Conservation (phyloP, 768 basidiomycete genomes). For the Dioszegia aurantiaca region DNA sequence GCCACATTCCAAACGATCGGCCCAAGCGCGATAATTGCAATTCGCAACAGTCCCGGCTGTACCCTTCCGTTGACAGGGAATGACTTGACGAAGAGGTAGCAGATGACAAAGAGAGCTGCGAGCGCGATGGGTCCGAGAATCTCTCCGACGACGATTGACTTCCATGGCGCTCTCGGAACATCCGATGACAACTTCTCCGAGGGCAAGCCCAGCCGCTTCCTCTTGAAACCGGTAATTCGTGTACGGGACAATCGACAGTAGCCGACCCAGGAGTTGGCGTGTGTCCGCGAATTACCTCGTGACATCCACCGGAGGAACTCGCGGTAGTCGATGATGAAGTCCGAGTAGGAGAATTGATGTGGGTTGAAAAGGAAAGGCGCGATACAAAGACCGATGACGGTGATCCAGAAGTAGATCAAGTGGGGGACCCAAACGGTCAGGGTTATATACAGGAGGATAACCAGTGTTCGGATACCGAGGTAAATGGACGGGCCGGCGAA, state of each 20-base stretch:
- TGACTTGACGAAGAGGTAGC: constrained; percentile 66
- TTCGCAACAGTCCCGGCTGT: constrained; percentile 82
- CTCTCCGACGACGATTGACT: constrained; percentile 81
- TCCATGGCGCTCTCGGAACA: constrained; percentile 88
- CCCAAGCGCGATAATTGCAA: constrained; percentile 86
- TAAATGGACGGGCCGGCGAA: constrained; percentile 99
- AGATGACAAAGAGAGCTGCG: constrained; percentile 79
- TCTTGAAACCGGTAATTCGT: constrained; percentile 99
- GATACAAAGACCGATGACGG: constrained; percentile 83
- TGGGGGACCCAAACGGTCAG: constrained; percentile 86
- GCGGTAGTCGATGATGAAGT: constrained; percentile 94
- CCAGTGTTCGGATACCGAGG: constrained; percentile 85
- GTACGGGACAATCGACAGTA: constrained; percentile 98
- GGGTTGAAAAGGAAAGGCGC: constrained; percentile 99
- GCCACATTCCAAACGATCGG: constrained; percentile 95
- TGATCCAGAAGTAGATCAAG: constrained; percentile 96
- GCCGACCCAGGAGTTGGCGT: constrained; percentile 98
- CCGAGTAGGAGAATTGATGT: constrained; percentile 96
- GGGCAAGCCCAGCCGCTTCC: constrained; percentile 91
- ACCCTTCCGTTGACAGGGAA: constrained; percentile 57
- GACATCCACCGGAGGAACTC: constrained; percentile 99
- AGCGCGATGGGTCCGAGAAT: constrained; percentile 79
- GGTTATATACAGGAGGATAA: constrained; percentile 92
- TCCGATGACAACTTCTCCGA: constrained; percentile 96
- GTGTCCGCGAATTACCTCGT: constrained; percentile 92